Evolutionary conservation across 2,329 filamentous ascomycete genomes (phyloP), one percentile per base, ranked within the genome.

Genomic region (Paecilomyces variotii): DNA sequence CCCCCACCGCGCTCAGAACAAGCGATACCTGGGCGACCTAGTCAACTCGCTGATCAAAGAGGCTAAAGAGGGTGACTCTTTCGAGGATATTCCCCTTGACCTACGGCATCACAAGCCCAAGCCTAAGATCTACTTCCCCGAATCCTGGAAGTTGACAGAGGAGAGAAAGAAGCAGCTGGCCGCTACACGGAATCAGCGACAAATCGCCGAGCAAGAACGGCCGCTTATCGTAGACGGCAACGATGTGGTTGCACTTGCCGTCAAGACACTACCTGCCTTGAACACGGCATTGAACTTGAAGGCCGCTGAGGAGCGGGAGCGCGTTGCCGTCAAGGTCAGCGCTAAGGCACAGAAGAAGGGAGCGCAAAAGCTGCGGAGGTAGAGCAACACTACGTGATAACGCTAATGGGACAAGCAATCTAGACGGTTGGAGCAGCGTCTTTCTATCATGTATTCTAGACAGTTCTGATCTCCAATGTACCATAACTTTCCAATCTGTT

Each of bases 1-100:
- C 73, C 86, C 90, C 70, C 89, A 92, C 57, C 88, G 91, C 70
- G 90, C 92, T 19, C 92, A 97, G 79, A 99, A 99, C 80, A 99
- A 97, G 82, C 86, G 90, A n/a, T 94, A 94, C 72, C 81, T 99
- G 25, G 88, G 86, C 56, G 90, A 96, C 67, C 75, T 91, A 54
- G 84, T 97, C 55, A 80, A 87, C 62, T 84, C 81, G 55, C 78
- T 99, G 64, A 77, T 99, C 60, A 79, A 78, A 5, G 86, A 90
- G 70, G 91, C 92, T 59, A 89, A 86, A 78, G 87, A 96, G 70
- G 79, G 82, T 26, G 93, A 99, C 65, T 89, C 84, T 10, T 97
- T 97, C 68, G 87, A 87, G 64, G 94, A 99, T 72, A 77, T 99
- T 30, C 93, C 94, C 1, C 82, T 97, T 54, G 92, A 99, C 70